phyloP scores from a whole-genome alignment of 805 yeast genomes.

The Priceomyces fermenticarens region DNA sequence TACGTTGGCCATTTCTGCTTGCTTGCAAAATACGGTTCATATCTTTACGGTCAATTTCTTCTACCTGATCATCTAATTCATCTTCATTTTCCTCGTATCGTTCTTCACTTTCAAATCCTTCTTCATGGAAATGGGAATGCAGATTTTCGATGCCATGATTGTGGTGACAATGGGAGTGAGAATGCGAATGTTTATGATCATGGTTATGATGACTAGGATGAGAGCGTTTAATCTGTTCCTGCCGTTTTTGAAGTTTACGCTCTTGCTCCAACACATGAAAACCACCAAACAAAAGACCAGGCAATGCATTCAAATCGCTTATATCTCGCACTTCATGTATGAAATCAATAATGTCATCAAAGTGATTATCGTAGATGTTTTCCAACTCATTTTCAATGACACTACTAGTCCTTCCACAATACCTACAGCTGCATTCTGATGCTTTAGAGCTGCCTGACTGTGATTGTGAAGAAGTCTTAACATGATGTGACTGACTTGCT shows the following conservation, averaged over 20 bases:
- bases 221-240: conserved; percentile 9
- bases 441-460: conserved; percentile 2
- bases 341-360: conserved; percentile 43
- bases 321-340: conserved; percentile 38
- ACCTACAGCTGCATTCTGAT: conserved; percentile 60
- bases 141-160: background rate
- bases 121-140: background rate
- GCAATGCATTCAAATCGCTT: conserved; percentile 33
- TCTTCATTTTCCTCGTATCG: background rate
- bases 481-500: conserved; percentile 4
- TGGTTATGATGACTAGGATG: conserved; percentile 5
- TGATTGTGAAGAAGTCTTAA: conserved; percentile 5
- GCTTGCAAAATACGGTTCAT: background rate
- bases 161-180: conserved; percentile 3
- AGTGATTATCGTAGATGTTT: conserved; percentile 65
- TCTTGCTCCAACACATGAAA: conserved; percentile 35
- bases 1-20: background rate
- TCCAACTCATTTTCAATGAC: conserved; percentile 77
- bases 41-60: background rate
- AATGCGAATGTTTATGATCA: conserved; percentile 1
- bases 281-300: conserved; percentile 33
- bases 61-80: background rate
- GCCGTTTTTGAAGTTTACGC: conserved; percentile 26
- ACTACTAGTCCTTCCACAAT: conserved; percentile 71
- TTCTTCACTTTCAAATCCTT: background rate